phyloP scores from a whole-genome alignment of 75 land plant species.

The Picea glauca region DNA sequence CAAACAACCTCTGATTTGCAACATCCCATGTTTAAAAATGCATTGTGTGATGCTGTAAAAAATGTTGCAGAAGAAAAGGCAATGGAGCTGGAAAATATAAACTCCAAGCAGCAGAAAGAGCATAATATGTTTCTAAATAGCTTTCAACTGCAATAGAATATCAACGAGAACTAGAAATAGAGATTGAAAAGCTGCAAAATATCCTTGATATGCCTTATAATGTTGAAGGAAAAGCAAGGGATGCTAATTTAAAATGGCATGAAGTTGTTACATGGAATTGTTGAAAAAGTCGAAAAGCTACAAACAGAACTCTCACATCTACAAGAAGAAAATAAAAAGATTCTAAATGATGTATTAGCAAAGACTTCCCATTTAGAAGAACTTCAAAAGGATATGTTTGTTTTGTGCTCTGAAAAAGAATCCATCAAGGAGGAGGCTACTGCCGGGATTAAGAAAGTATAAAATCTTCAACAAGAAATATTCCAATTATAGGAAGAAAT shows the following conservation, averaged over 20 bases:
- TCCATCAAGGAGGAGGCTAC: constrained; percentile 19
- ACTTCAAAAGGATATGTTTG: constrained; percentile 23
- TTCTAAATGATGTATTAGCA: constrained; percentile 31
- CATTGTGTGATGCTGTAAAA: too few species aligned
- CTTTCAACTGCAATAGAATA: constrained; percentile 16
- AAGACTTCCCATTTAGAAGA: constrained; percentile 26
- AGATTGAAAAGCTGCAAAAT: constrained; percentile 15
- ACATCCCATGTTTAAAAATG: too few species aligned
- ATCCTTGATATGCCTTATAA: constrained; percentile 21
- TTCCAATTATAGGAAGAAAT: constrained; percentile 21
- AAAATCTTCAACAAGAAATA: constrained; percentile 15
- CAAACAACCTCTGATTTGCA: too few species aligned
- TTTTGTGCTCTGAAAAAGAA: constrained; percentile 22
- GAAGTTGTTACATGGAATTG: too few species aligned
- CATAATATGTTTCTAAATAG: constrained; percentile 9
- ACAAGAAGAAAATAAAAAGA: too few species aligned
- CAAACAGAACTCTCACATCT: too few species aligned
- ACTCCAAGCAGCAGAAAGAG: constrained; percentile 13
- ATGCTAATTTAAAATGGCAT: constrained; percentile 5
- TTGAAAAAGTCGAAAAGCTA: too few species aligned
- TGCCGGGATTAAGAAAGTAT: constrained; percentile 19
- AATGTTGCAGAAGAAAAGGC: too few species aligned
- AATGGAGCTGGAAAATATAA: too few species aligned
- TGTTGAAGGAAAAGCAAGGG: background rate
- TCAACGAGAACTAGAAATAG: constrained; percentile 18